Evolutionary conservation across 257 asterid genomes (phyloP).

Genomic region (Nicotiana undulata): DNA sequence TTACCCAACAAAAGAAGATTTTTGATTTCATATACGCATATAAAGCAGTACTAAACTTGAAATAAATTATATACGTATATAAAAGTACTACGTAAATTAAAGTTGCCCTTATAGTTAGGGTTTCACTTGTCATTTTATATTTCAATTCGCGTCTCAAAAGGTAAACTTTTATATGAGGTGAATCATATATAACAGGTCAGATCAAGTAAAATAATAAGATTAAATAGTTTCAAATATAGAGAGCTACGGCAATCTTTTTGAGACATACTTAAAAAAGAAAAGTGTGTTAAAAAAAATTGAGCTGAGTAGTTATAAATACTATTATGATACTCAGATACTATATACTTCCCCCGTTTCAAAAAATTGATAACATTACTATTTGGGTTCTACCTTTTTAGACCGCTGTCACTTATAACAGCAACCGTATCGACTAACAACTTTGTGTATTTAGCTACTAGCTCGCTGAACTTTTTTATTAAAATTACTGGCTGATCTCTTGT

Average conservation of each 20-base stretch:
- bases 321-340: background rate
- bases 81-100: too few species aligned
- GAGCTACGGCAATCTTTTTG: background rate
- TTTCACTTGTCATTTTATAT: background rate
- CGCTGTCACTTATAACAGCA: background rate
- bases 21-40: too few species aligned
- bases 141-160: too few species aligned
- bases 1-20: background rate
- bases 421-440: too few species aligned
- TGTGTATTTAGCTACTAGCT: too few species aligned
- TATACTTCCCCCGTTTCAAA: too few species aligned
- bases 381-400: background rate
- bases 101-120: background rate
- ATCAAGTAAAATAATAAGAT: background rate
- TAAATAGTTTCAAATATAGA: background rate
- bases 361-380: too few species aligned
- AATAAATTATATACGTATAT: too few species aligned
- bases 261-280: too few species aligned
- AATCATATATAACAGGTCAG: too few species aligned
- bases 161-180: too few species aligned
- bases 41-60: too few species aligned
- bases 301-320: background rate
- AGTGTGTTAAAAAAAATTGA: background rate
- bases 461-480: rapidly evolving
- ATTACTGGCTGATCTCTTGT: background rate